Percentiles rank a stretch among this genome's conserved stretches.
Conservation (phyloP, 1,284 basidiomycete species). For the Ceratobasidium papillatum region DNA sequence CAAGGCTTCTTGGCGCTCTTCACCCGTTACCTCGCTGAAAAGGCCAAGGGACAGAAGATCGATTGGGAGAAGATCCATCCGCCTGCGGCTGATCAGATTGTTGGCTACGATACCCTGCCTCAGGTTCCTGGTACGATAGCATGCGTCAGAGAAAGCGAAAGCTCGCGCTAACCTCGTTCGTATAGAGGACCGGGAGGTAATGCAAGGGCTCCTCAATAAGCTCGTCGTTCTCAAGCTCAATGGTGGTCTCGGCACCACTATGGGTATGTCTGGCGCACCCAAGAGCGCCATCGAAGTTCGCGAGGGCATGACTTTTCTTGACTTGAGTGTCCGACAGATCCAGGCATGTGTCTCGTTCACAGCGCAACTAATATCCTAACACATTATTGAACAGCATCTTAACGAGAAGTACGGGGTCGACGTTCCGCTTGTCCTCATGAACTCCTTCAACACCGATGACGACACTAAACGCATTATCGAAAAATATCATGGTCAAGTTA, state of each 20-base stretch:
- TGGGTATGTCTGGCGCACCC: slow-evolving; percentile 82
- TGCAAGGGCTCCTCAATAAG: slow-evolving; percentile 82
- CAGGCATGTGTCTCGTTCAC: slow-evolving; percentile 60
- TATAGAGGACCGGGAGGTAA: slow-evolving; percentile 59
- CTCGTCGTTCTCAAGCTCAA: slow-evolving; percentile 99
- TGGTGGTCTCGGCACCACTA: slow-evolving; percentile 97
- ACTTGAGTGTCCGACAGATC: slow-evolving; percentile 96
- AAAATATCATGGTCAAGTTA: slow-evolving; percentile 98
- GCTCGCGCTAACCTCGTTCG: background rate
- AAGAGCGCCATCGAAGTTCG: slow-evolving; percentile 93
- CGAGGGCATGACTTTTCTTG: slow-evolving; percentile 99
- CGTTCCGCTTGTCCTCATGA: slow-evolving; percentile 99
- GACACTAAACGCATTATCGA: slow-evolving; percentile 98
- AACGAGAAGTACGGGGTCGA: slow-evolving; percentile 70
- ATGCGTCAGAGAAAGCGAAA: background rate
- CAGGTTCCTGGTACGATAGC: slow-evolving; percentile 48
- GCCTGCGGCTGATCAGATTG: slow-evolving; percentile 91
- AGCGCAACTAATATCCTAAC: background rate
- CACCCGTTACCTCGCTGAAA: slow-evolving; percentile 95
- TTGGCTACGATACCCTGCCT: slow-evolving; percentile 83
- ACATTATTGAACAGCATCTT: slow-evolving; percentile 56
- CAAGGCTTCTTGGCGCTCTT: slow-evolving; percentile 99
- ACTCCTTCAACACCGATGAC: slow-evolving; percentile 99
- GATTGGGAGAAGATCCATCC: slow-evolving; percentile 99
- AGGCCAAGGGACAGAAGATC: slow-evolving; percentile 95